Evolutionary conservation across 371 early-diverging fungal genomes (phyloP).

Genomic region (Mucor lusitanicus): DNA sequence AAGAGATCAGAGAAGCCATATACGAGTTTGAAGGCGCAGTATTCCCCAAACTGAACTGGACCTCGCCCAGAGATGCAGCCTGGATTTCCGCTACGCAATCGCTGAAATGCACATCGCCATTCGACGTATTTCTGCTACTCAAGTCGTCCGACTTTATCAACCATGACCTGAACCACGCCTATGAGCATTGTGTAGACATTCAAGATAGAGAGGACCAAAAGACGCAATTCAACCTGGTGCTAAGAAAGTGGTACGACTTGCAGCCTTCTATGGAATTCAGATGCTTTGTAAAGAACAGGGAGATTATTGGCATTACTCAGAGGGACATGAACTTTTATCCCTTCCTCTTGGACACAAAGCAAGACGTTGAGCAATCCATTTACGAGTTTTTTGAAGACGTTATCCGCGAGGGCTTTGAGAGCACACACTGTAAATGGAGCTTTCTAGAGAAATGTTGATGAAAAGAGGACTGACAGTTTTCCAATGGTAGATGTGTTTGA

Average conservation of each 20-base stretch:
- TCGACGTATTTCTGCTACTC: slow-evolving; percentile 84
- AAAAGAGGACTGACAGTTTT: neutral
- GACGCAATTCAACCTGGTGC: slow-evolving; percentile 56
- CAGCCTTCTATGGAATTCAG: slow-evolving; percentile 92
- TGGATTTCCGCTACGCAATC: slow-evolving; percentile 86
- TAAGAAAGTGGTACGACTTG: slow-evolving; percentile 86
- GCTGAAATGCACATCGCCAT: slow-evolving; percentile 71
- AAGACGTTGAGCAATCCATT: slow-evolving; percentile 62
- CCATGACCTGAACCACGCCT: slow-evolving; percentile 83
- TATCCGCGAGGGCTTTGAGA: slow-evolving; percentile 62
- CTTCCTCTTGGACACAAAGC: slow-evolving; percentile 64
- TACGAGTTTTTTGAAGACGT: slow-evolving; percentile 65
- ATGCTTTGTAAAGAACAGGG: slow-evolving; percentile 77
- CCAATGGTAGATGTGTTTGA: slow-evolving; percentile 84
- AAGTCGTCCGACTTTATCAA: slow-evolving; percentile 90
- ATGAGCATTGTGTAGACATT: slow-evolving; percentile 56
- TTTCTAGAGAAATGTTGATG: neutral
- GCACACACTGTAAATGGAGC: slow-evolving; percentile 40
- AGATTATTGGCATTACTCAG: slow-evolving; percentile 75
- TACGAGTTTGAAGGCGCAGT: slow-evolving; percentile 77
- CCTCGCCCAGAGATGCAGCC: slow-evolving; percentile 90
- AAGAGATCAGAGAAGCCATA: slow-evolving; percentile 67
- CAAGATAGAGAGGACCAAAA: slow-evolving; percentile 8
- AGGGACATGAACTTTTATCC: slow-evolving; percentile 76
- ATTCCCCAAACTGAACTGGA: slow-evolving; percentile 95